A percentile compares a stretch with the other conserved stretches of the same genome.
Evolutionary conservation across 345 rosid species (phyloP).

Genomic region (Euclidium syriacum): DNA sequence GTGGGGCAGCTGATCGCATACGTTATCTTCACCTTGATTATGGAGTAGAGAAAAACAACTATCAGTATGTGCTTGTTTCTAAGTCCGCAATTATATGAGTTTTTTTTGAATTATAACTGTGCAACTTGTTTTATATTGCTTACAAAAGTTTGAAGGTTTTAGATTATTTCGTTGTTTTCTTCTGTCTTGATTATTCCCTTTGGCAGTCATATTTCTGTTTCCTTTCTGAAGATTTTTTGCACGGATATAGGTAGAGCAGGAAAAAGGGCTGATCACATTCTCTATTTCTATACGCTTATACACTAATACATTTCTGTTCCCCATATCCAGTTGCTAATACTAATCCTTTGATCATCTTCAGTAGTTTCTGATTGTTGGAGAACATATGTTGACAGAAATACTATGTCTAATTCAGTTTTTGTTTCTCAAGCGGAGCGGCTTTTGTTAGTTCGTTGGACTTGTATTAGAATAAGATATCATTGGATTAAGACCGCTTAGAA

Average conservation of each 20-base stretch:
- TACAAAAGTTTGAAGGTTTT: background rate
- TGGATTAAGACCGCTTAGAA: background rate
- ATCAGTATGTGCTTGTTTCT: constrained; percentile 48
- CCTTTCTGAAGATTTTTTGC: background rate
- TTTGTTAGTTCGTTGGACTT: background rate
- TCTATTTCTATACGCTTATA: background rate
- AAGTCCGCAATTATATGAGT: constrained; percentile 1
- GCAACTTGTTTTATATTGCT: background rate
- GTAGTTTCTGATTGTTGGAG: background rate
- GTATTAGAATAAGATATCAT: background rate
- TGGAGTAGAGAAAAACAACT: constrained; percentile 65
- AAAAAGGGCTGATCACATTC: background rate
- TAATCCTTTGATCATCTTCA: background rate
- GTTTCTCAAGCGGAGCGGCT: background rate
- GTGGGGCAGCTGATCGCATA: constrained; percentile 49
- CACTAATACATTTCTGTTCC: background rate
- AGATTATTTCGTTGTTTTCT: background rate
- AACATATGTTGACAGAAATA: background rate
- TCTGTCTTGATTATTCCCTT: background rate
- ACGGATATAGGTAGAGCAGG: background rate
- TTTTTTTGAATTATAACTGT: constrained; percentile 3
- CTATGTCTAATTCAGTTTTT: background rate
- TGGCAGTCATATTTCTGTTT: background rate
- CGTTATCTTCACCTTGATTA: constrained; percentile 61
- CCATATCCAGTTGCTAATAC: background rate